A percentile compares a stretch with the other conserved stretches of the same genome.
phyloP scores from a whole-genome alignment of 2,329 filamentous ascomycete genomes.

The Waltergamsia citrina region DNA sequence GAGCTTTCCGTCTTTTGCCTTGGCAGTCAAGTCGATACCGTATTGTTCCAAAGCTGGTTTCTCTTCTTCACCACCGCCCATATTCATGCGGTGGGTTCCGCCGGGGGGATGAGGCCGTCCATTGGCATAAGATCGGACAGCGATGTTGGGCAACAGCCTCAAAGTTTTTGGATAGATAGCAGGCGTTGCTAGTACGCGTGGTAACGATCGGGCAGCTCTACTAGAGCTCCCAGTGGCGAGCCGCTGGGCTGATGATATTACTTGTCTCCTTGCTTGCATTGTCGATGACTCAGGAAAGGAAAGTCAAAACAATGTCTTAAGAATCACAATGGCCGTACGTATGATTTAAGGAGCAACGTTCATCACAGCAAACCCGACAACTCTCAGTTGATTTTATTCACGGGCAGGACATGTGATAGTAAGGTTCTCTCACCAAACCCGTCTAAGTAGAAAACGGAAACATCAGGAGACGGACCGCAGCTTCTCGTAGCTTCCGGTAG shows the following conservation, averaged over 20 bases:
- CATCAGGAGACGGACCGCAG: constrained; percentile 1
- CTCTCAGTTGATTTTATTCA: too few species aligned
- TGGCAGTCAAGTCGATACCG: constrained; percentile 80
- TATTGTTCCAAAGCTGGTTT: constrained; percentile 87
- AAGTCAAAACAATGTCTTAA: too few species aligned
- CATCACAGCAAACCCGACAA: too few species aligned
- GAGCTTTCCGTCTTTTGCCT: constrained; percentile 78
- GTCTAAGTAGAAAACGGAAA: too few species aligned
- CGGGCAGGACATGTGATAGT: too few species aligned
- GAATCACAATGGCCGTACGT: too few species aligned
- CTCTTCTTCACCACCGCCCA: constrained; percentile 62
- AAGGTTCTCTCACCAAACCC: too few species aligned
- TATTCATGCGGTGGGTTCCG: constrained; percentile 88
- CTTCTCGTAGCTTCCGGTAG: constrained; percentile 30
- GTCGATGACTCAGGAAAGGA: constrained; percentile 7
- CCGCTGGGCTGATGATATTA: constrained; percentile 26
- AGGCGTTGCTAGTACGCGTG: constrained; percentile 10
- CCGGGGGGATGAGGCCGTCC: constrained; percentile 79
- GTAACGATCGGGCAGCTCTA: constrained; percentile 14
- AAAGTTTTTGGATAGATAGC: constrained; percentile 11
- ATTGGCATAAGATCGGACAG: constrained; percentile 51
- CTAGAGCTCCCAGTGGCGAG: constrained; percentile 18
- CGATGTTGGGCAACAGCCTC: constrained; percentile 25
- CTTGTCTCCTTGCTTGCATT: constrained; percentile 32
- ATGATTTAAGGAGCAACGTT: too few species aligned